Percentiles rank a stretch among this genome's conserved stretches.
phyloP scores from a whole-genome alignment of 2,329 filamentous ascomycete species.

The Pezicula rhizophila region DNA sequence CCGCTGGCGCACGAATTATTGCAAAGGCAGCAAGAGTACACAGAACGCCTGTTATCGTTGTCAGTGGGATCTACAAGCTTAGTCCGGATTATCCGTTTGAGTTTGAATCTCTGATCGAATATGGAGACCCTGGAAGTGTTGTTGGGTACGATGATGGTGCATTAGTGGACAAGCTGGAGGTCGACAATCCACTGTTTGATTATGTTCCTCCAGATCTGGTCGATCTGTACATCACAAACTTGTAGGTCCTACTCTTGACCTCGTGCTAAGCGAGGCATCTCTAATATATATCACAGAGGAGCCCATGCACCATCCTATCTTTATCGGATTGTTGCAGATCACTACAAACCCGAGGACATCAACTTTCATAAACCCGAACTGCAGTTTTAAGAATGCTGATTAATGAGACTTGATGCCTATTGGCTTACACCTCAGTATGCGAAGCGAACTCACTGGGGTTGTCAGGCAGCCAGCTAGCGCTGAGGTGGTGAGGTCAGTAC shows the following conservation, averaged over 20 bases:
- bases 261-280: slow-evolving; percentile 14
- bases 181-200: slow-evolving; percentile 76
- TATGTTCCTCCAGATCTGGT: slow-evolving; percentile 72
- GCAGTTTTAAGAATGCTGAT: slow-evolving; percentile 12
- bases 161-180: slow-evolving; percentile 70
- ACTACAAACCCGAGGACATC: slow-evolving; percentile 69
- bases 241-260: slow-evolving; percentile 45
- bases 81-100: slow-evolving; percentile 85
- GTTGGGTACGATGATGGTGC: slow-evolving; percentile 74
- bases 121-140: slow-evolving; percentile 72
- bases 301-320: slow-evolving; percentile 65
- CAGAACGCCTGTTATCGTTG: slow-evolving; percentile 77
- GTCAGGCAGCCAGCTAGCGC: no score
- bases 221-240: slow-evolving; percentile 79
- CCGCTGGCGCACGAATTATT: slow-evolving; percentile 76
- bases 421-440: no score
- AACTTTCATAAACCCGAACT: slow-evolving; percentile 43
- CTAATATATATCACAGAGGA: slow-evolving; percentile 38
- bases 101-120: slow-evolving; percentile 76
- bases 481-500: no score
- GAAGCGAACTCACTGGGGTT: no score
- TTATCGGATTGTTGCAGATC: slow-evolving; percentile 68
- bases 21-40: slow-evolving; percentile 79
- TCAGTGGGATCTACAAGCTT: slow-evolving; percentile 89
- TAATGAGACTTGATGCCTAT: no score